Percentiles rank a stretch among this genome's conserved stretches.
Evolutionary conservation across 352 stramenopile genomes (phyloP).

Genomic region (Peronospora destructor): DNA sequence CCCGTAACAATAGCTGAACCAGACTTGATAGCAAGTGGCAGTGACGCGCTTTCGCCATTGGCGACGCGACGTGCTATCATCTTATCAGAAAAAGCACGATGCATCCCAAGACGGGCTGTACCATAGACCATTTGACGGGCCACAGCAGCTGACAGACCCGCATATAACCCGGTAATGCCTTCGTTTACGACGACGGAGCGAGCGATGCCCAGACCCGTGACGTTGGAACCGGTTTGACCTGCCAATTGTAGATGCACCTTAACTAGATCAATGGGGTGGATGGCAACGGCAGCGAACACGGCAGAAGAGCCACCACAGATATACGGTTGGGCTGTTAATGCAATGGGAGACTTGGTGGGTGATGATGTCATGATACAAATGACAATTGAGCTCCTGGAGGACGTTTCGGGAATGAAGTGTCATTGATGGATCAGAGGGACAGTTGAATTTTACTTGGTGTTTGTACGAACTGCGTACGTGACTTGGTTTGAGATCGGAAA

Average conservation of each 20-base stretch:
- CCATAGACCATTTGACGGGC: constrained; percentile 84
- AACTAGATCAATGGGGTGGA: constrained; percentile 88
- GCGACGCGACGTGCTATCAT: constrained; percentile 63
- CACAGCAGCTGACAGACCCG: constrained; percentile 70
- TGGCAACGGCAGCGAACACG: constrained; percentile 68
- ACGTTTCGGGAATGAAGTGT: constrained; percentile 29
- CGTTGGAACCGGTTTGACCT: constrained; percentile 69
- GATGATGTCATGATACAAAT: constrained; percentile 22
- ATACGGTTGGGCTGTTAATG: constrained; percentile 61
- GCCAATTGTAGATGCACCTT: constrained; percentile 88
- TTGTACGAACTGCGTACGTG: constrained; percentile 1
- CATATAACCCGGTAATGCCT: constrained; percentile 78
- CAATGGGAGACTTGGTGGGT: constrained; percentile 41
- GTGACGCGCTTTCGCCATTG: constrained; percentile 55
- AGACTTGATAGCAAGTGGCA: constrained; percentile 73
- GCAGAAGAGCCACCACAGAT: constrained; percentile 69
- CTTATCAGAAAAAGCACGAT: constrained; percentile 76
- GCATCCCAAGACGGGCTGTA: constrained; percentile 78
- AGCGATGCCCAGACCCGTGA: constrained; percentile 65
- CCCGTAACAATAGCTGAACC: constrained; percentile 66
- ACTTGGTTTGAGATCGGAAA: constrained; percentile 3
- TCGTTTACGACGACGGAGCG: constrained; percentile 77
- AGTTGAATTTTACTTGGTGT: background rate
- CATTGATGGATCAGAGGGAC: background rate
- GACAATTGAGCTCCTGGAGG: constrained; percentile 9